Evolutionary conservation across 129 eudicot species (phyloP), one percentile per base, ranked within the genome.

Genomic region (Dittrichia graveolens): DNA sequence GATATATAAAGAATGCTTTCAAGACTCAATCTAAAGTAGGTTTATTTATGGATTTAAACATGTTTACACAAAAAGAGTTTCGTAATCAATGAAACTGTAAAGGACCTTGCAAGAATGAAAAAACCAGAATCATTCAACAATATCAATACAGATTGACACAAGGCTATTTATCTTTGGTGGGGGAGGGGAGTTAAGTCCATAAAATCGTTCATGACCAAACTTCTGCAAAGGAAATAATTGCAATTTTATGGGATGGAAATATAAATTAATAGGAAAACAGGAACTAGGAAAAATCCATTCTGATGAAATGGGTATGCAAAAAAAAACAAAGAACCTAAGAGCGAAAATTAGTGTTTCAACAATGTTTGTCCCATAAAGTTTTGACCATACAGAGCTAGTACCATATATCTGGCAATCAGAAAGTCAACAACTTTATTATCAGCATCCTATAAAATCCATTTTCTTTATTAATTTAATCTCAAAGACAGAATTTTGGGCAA

Each of bases 361-460:
- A 67, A 67, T 56, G 61, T 76, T 43, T 75, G 74, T 56, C 60
- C 50, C 71, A 75, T 42, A 65, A 65, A 35, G 57, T 19, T 11
- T 57, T 57, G 63, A 55, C 79, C 58, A 31, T 65, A 55, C n/a
- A 75, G 15, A 63, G 64, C 70, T 44, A 50, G 61, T 62, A 48
- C 43, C 55, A 56, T 18, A 53, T 59, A n/a, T 42, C 48, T 34
- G 38, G 72, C 43, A 67, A 76, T 58, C 35, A 66, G 71, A 69
- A 70, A 56, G 82, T 78, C 73, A 71, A 66, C 43, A 40, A 70
- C 77, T 61, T 78, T 37, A 50, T 31, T 52, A 63, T 72, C 59
- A 62, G 41, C 71, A 78, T 61, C 42, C 16, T 52, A 71, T 70
- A 62, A 71, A 78, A 62, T 63, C 46, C 24, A 64, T 37, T 39